phyloP scores from a whole-genome alignment of 2,329 filamentous ascomycete species.

The Chaetomiaceae sp. region DNA sequence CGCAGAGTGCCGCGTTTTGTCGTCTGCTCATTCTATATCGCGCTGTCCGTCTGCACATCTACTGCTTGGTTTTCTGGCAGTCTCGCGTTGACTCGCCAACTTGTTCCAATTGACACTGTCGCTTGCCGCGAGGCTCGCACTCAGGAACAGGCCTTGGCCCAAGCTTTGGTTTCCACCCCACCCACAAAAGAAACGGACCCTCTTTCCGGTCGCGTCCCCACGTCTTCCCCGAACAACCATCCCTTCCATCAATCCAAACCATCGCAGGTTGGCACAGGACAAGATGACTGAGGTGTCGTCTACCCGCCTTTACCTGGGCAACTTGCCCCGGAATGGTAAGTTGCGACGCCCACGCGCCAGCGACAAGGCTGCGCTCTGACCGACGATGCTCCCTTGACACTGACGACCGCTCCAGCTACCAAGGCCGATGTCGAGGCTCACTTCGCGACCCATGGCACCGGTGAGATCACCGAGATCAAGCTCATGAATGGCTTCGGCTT shows the following conservation, averaged over 20 bases:
- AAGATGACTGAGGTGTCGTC: conserved; percentile 85
- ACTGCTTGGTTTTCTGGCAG: neutral
- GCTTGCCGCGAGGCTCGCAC: conserved; percentile 1
- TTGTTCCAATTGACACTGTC: neutral
- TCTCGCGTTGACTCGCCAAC: neutral
- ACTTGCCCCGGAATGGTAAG: conserved; percentile 93
- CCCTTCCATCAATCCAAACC: neutral
- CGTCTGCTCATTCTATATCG: neutral
- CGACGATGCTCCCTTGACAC: conserved; percentile 21
- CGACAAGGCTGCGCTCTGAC: neutral
- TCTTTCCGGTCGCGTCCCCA: conserved; percentile 15
- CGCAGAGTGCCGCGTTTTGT: too few relatives aligned
- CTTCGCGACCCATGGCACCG: conserved; percentile 92
- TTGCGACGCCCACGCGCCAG: conserved; percentile 1
- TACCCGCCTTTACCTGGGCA: conserved; percentile 94
- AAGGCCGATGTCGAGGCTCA: conserved; percentile 96
- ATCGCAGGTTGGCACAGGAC: conserved; percentile 9
- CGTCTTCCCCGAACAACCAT: neutral
- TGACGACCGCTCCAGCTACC: conserved; percentile 65
- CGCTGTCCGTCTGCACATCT: neutral
- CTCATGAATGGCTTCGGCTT: conserved; percentile 99
- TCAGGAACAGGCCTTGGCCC: neutral
- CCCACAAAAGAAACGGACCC: conserved; percentile 10
- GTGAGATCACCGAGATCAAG: conserved; percentile 98
- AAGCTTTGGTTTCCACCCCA: conserved; percentile 11